Percentiles rank a stretch among this genome's conserved stretches.
Evolutionary conservation across 2,329 filamentous ascomycete genomes (phyloP).

Genomic region (Coccinonectria pachysandricola): DNA sequence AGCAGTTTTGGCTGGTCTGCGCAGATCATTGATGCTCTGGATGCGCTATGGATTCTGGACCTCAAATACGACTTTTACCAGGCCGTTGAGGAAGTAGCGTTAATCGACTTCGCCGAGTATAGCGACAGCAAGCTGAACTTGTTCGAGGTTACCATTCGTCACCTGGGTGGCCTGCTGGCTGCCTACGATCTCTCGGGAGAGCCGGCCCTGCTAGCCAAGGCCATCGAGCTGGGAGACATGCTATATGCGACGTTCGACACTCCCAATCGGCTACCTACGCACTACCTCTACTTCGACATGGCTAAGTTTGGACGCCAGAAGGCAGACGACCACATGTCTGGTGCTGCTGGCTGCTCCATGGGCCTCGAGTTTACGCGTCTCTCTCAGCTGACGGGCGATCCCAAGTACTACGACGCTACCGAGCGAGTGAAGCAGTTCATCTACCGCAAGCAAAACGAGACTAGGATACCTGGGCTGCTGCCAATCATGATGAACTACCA

Average conservation of each 20-base stretch:
- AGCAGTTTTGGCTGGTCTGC: slow-evolving; percentile 47
- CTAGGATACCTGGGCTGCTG: slow-evolving; percentile 63
- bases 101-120: slow-evolving; percentile 45
- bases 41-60: slow-evolving; percentile 51
- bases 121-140: slow-evolving; percentile 37
- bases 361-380: slow-evolving; percentile 66
- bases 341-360: slow-evolving; percentile 50
- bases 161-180: slow-evolving; percentile 41
- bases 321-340: slow-evolving; percentile 27
- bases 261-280: slow-evolving; percentile 40
- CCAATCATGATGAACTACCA: slow-evolving; percentile 53
- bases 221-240: slow-evolving; percentile 42
- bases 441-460: slow-evolving; percentile 53
- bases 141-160: slow-evolving; percentile 54
- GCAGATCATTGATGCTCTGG: slow-evolving; percentile 48
- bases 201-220: slow-evolving; percentile 37
- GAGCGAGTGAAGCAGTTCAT: slow-evolving; percentile 63
- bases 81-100: slow-evolving; percentile 36
- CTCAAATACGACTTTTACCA: slow-evolving; percentile 43
- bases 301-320: slow-evolving; percentile 28
- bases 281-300: slow-evolving; percentile 33
- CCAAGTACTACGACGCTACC: slow-evolving; percentile 67
- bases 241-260: slow-evolving; percentile 45
- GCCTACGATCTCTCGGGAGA: slow-evolving; percentile 43
- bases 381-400: slow-evolving; percentile 60